Evolutionary conservation across 2,329 filamentous ascomycete species (phyloP), one percentile per base, ranked within the genome.

Genomic region (Cordyceps javanica): DNA sequence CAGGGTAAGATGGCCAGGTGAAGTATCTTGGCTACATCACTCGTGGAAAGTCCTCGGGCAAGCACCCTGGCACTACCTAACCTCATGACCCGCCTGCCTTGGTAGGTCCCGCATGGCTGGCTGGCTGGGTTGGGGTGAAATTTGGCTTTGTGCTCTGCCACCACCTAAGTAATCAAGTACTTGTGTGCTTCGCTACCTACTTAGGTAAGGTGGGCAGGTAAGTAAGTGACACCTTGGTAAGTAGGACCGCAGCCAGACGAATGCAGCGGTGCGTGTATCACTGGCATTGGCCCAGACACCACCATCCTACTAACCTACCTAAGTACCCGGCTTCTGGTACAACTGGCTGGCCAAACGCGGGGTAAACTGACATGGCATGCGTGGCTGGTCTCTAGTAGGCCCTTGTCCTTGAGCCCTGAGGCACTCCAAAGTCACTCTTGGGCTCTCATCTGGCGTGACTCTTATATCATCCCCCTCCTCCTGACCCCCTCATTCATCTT

Each of bases 401-500:
- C 45, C 26, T 50, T 36, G 45, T 39, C 19, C 26, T 58, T 52
- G 49, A 54, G 41, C 56, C 56, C 56, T 58, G 41, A 58, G 49
- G 56, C 56, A 58, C 48, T 21, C 44, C 36, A 39, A n/a, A 49
- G 34, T 42, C 54, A 50, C 21, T 34, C n/a, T 34, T 28, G 25
- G 30, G 9, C 51, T 57, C 26, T 44, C 55, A 16, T 32, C 36
- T 36, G 36, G 36, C 21, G 38, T 42, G 38, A 26, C 46, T 50
- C 28, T 50, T 57, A 57, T 57, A 57, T 42, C 55, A 50, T 57
- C 26, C 54, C 45, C 54, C 46, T 42, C 55, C 28, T 50, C 55
- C 46, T 19, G 38, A 30, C 38, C 55, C 53, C 49, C 57, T 42
- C 57, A 38, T 32, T 45, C 25, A 19, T 41, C 46, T 19, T 45